Evolutionary conservation across 352 stramenopile species (phyloP).

Genomic region (Phytophthora nicotianae): DNA sequence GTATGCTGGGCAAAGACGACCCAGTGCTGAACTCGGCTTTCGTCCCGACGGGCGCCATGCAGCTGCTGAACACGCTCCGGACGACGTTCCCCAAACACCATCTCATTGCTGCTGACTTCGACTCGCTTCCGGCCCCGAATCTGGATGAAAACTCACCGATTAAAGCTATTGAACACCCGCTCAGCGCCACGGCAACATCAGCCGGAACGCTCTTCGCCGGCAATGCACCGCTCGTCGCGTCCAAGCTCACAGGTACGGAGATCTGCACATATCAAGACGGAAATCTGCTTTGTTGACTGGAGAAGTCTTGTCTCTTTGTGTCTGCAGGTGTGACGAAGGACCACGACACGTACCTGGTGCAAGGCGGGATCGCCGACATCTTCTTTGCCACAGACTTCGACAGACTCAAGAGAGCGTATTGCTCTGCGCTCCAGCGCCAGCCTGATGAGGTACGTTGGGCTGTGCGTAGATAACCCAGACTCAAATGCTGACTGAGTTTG

Average conservation of each 20-base stretch:
- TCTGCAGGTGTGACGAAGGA: slow-evolving; percentile 70
- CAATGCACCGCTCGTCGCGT: slow-evolving; percentile 89
- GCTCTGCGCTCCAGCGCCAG: slow-evolving; percentile 56
- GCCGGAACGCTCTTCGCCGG: slow-evolving; percentile 69
- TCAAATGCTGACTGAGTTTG: not conserved
- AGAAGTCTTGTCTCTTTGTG: not conserved
- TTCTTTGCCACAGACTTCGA: slow-evolving; percentile 92
- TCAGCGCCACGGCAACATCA: slow-evolving; percentile 74
- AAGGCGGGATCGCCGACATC: slow-evolving; percentile 88
- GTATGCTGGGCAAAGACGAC: slow-evolving; percentile 55
- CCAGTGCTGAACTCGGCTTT: slow-evolving; percentile 75
- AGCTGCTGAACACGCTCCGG: slow-evolving; percentile 84
- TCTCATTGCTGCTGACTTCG: slow-evolving; percentile 89
- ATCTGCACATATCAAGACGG: not conserved
- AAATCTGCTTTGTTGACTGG: slow-evolving; percentile 4
- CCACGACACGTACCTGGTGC: slow-evolving; percentile 89
- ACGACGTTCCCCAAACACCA: slow-evolving; percentile 85
- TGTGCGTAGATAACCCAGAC: not conserved
- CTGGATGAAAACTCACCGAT: slow-evolving; percentile 52
- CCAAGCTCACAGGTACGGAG: slow-evolving; percentile 63
- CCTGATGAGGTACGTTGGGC: slow-evolving; percentile 45
- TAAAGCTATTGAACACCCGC: slow-evolving; percentile 61
- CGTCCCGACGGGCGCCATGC: slow-evolving; percentile 86
- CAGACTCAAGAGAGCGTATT: slow-evolving; percentile 84
- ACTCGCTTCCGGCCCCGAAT: slow-evolving; percentile 78